phyloP scores from a whole-genome alignment of 805 yeast species.

The Barnettozyma pratensis region DNA sequence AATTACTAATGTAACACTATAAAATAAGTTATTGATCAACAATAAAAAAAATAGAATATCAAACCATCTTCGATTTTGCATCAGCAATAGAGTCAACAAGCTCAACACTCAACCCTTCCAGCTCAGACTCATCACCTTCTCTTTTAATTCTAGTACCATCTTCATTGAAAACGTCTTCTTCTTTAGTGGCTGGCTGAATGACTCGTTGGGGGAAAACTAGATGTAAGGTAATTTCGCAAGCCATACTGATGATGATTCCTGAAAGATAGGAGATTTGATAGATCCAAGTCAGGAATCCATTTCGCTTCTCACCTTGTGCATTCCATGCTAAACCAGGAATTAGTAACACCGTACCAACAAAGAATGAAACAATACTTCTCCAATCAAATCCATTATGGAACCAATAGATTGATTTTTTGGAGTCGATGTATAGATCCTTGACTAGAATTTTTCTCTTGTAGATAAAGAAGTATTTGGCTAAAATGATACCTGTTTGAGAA shows the following conservation, averaged over 20 bases:
- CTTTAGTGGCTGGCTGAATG: constrained; percentile 10
- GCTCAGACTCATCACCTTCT: not conserved
- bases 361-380: constrained; percentile 21
- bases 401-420: constrained; percentile 17
- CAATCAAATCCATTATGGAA: constrained; percentile 23
- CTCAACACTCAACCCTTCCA: constrained; percentile 1
- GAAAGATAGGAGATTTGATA: constrained; percentile 16
- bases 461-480: constrained; percentile 15
- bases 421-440: constrained; percentile 15
- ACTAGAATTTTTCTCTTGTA: constrained; percentile 17
- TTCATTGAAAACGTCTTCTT: constrained; percentile 17
- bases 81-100: not conserved
- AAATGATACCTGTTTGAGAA: constrained; percentile 17
- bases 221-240: constrained; percentile 3
- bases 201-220: constrained; percentile 14
- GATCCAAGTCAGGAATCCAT: constrained; percentile 18
- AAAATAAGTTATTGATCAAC: too few relatives aligned
- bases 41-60: too few relatives aligned
- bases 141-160: constrained; percentile 10
- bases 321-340: constrained; percentile 23
- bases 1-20: too few relatives aligned
- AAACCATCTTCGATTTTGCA: not conserved
- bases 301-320: constrained; percentile 1
- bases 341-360: constrained; percentile 19
- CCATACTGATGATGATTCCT: constrained; percentile 14